Base-by-base conservation (phyloP, 192 early-diverging fungal species). In the Chytriomyces sp. region DNA sequence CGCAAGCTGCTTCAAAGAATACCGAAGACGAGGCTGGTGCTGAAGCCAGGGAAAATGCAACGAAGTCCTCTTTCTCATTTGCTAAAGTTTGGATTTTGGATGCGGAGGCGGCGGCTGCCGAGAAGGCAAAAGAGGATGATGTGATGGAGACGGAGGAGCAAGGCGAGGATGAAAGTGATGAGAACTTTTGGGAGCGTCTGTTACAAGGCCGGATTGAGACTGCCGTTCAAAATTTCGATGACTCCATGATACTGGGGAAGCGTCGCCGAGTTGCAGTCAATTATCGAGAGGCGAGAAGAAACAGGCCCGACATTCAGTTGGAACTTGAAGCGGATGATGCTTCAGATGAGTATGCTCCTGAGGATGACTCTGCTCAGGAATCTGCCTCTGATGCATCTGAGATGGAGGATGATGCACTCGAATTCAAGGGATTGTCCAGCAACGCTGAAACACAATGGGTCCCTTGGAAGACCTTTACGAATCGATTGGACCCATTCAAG, bases 51-150 rank as follows among this genome's bases (percentile, higher is more conserved):
- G n/a, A n/a, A n/a, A 76, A 75, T 2, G 59, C 75, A 49, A 72
- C 66, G 52, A 72, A 77, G 65, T 67, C 67, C 19, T 64, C 79
- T 0, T 89, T 91, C 73, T 80, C 86, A 3, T 90, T 90, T 70
- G 84, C 90, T 4, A 84, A 85, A 61, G 76, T 91, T 22, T 91
- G 90, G 90, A 74, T 75, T 14, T 77, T 76, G 7, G 88, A 90
- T 25, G 84, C 61, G 12, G 66, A 82, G 39, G 78, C 25, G 6
- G 71, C 28, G n/a, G 36, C 12, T 7, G 32, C 55, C 14, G 33
- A 66, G 0, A 19, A 75, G 0, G 40, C 22, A n/a, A 41, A 28
- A 19, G 64, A 77, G 53, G 66, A 6, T 22, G 70, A 53, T 8
- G 31, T 25, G 4, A 17, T 34, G 28, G 74, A 63, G 4, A 32